Evolutionary conservation across 2,329 filamentous ascomycete genomes (phyloP), one percentile per base, ranked within the genome.

Genomic region (Colletotrichum liaoningense): DNA sequence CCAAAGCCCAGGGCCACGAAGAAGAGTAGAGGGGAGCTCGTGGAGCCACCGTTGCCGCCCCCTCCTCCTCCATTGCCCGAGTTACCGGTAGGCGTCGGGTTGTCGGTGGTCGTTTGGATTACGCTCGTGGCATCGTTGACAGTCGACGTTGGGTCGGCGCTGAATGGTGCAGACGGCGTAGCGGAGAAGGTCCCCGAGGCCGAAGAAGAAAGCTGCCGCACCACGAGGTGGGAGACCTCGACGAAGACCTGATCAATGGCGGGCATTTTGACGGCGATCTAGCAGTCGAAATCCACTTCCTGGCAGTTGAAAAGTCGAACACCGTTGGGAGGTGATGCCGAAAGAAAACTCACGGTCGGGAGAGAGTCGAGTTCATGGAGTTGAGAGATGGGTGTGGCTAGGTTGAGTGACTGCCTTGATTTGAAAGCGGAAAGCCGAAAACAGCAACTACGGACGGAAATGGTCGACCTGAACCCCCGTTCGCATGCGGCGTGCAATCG

Each of bases 1-100:
- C 97, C 97, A 79, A 99, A 98, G 5, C 97, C 97, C 35, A 99
- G 87, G 19, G 97, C 96, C 69, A 98, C 95, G 81, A 98, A 98
- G 86, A 98, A 98, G 6, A 87, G 80, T 24, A 87, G 77, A 5
- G 86, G 86, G 6, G 85, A 87, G 69, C 82, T 87, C 33, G 82
- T 80, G 60, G 77, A 77, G 33, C 76, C 72, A 46, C 75, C 75
- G 9, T 70, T 71, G 3, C 64, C 54, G 35, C 72, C 57, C 14
- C 67, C 67, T 52, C 52, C 58, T 28, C 58, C 49, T 55, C 66
- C 55, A 35, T 38, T 73, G 63, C 73, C 68, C 49, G 76, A 75
- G 35, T 76, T 77, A 56, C 42, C 28, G 33, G 69, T 63, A 26
- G 73, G 30, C 16, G 57, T 16, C 6, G 63, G 49, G 16, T 26